These are phyloP conservation scores for Liquidambar formosana DNA, from an alignment of 164 flowering plant species.

Conservation along the genomic window DNA sequence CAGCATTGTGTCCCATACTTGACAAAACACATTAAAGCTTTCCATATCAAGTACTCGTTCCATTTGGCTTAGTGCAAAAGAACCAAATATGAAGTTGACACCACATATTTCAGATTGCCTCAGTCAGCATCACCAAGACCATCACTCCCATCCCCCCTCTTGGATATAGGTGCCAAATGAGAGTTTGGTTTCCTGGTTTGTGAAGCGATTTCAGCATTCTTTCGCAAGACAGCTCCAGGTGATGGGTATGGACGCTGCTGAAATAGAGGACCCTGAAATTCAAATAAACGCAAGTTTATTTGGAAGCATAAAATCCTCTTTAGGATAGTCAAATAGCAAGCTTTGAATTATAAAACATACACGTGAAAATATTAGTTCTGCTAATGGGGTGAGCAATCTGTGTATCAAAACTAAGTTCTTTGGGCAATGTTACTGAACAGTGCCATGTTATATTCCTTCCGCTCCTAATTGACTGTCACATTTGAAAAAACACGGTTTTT, in stretches of 20 bases:
- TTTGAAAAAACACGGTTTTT: too few relatives aligned
- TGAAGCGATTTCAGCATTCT: slow-evolving; percentile 93
- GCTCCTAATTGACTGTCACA: too few relatives aligned
- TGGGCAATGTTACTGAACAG: too few relatives aligned
- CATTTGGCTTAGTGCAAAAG: too few relatives aligned
- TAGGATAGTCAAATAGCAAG: background rate
- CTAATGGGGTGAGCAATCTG: background rate
- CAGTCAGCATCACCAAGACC: slow-evolving; percentile 98
- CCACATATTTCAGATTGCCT: slow-evolving; percentile 5
- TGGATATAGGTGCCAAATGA: slow-evolving; percentile 62
- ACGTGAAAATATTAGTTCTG: background rate
- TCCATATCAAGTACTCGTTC: too few relatives aligned
- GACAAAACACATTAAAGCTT: too few relatives aligned
- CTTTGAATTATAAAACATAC: background rate
- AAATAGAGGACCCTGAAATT: slow-evolving; percentile 94
- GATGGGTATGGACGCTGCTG: slow-evolving; percentile 99
- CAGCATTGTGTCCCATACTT: too few relatives aligned
- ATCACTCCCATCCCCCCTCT: slow-evolving; percentile 96
- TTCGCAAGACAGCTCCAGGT: slow-evolving; percentile 96
- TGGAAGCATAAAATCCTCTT: background rate
- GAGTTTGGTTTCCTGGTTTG: slow-evolving; percentile 64
- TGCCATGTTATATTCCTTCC: too few relatives aligned
- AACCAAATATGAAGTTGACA: too few relatives aligned
- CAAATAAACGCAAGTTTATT: background rate
- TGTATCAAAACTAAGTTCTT: too few relatives aligned